Evolutionary conservation across 305 asterid genomes (phyloP).

Genomic region (Lippia alba): DNA sequence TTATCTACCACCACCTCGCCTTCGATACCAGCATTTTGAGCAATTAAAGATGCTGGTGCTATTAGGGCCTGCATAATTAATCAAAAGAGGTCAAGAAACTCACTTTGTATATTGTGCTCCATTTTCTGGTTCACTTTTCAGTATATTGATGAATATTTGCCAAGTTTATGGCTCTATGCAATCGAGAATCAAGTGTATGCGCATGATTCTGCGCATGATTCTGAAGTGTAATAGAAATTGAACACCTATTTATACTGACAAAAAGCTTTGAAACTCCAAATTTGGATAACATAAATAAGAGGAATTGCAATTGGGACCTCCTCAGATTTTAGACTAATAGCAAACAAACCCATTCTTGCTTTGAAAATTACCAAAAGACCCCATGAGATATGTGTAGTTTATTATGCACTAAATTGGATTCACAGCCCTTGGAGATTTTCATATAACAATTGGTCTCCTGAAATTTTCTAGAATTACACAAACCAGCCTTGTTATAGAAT

Average conservation of each 20-base stretch:
- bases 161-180: neutral
- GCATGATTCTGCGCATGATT: too few relatives aligned
- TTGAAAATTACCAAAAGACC: neutral
- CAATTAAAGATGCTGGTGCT: constrained; percentile 87
- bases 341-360: neutral
- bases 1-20: constrained; percentile 98
- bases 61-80: constrained; percentile 63
- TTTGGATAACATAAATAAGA: neutral
- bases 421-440: too few relatives aligned
- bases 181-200: neutral
- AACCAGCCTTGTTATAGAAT: too few relatives aligned
- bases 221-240: too few relatives aligned
- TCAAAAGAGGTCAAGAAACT: neutral
- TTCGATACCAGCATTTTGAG: constrained; percentile 92
- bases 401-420: too few relatives aligned
- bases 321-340: neutral
- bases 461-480: too few relatives aligned
- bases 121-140: too few relatives aligned
- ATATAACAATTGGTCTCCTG: too few relatives aligned
- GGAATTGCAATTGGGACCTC: neutral
- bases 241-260: neutral
- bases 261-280: neutral
- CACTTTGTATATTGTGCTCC: neutral
- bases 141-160: neutral
- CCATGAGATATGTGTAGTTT: neutral